phyloP scores from a whole-genome alignment of 176 grass and related monocot species.

The Pharus latifolius region DNA sequence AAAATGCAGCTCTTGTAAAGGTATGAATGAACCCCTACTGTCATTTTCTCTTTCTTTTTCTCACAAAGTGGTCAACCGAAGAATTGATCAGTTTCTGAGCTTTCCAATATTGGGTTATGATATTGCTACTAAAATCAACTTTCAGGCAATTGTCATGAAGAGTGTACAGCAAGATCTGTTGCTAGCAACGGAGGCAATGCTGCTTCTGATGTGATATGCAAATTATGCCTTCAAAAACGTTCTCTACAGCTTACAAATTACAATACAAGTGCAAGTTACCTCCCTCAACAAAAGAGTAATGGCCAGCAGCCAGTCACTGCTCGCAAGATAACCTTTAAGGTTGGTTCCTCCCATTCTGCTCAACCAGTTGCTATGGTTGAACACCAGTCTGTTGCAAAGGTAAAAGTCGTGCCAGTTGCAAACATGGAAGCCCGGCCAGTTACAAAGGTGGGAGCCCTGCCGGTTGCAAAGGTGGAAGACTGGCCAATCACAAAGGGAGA shows the following conservation, averaged over 20 bases:
- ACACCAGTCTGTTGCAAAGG: not conserved
- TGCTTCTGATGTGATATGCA: conserved; percentile 47
- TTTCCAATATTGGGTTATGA: conserved; percentile 3
- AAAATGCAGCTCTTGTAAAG: conserved; percentile 80
- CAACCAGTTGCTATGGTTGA: conserved; percentile 14
- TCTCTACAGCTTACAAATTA: conserved; percentile 31
- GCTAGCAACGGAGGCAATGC: conserved; percentile 21
- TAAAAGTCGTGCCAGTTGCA: not conserved
- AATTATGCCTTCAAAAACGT: conserved; percentile 46
- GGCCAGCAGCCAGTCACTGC: conserved; percentile 19
- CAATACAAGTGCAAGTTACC: conserved; percentile 17
- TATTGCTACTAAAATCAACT: conserved; percentile 29
- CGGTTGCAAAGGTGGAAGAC: not conserved
- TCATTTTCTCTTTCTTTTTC: not conserved
- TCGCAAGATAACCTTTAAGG: conserved; percentile 37
- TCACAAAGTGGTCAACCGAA: not conserved
- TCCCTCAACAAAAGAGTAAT: conserved; percentile 27
- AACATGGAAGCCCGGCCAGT: conserved; percentile 11
- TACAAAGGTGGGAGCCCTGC: not conserved
- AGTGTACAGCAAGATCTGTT: conserved; percentile 45
- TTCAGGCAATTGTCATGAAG: conserved; percentile 80
- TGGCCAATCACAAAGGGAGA: conserved; percentile 1
- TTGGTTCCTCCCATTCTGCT: conserved; percentile 39
- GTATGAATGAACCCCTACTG: conserved; percentile 27
- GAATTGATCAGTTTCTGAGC: not conserved